Conservation (phyloP, 345 rosid species). For the Microthlaspi erraticum region DNA sequence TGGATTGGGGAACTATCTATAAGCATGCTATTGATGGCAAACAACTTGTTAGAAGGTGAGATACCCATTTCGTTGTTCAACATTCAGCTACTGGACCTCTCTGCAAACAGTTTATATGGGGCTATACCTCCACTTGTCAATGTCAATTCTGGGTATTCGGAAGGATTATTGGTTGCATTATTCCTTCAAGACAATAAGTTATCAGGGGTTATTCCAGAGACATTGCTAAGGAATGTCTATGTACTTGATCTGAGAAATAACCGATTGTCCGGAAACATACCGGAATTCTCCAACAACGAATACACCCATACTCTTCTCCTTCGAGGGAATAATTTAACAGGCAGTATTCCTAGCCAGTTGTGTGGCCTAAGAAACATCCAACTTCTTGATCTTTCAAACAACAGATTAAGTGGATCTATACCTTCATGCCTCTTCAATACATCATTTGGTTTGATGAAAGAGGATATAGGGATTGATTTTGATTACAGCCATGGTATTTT, state of each 20-base stretch:
- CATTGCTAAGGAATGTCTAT: slow-evolving; percentile 2
- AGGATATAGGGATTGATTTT: no score
- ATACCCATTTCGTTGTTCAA: not conserved
- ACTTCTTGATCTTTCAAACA: no score
- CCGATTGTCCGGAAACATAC: no score
- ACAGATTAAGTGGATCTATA: no score
- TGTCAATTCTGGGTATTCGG: not conserved
- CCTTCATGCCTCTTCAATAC: no score
- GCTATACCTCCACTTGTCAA: not conserved
- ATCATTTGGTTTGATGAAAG: no score
- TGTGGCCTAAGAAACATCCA: no score
- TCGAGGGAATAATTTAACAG: no score
- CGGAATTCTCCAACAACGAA: no score
- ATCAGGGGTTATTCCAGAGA: slow-evolving; percentile 2
- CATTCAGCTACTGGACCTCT: not conserved
- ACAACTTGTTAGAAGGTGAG: slow-evolving; percentile 12
- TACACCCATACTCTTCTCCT: no score
- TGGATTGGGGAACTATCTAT: not conserved
- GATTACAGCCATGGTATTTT: no score
- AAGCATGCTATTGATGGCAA: not conserved
- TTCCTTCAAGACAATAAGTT: not conserved
- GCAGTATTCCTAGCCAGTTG: no score
- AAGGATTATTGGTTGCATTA: not conserved
- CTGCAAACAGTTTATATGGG: not conserved
- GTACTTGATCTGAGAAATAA: slow-evolving; percentile 14